Percentiles rank a stretch among this genome's conserved stretches.
phyloP scores from a whole-genome alignment of 257 asterid species.

The Euphrasia confusa region DNA sequence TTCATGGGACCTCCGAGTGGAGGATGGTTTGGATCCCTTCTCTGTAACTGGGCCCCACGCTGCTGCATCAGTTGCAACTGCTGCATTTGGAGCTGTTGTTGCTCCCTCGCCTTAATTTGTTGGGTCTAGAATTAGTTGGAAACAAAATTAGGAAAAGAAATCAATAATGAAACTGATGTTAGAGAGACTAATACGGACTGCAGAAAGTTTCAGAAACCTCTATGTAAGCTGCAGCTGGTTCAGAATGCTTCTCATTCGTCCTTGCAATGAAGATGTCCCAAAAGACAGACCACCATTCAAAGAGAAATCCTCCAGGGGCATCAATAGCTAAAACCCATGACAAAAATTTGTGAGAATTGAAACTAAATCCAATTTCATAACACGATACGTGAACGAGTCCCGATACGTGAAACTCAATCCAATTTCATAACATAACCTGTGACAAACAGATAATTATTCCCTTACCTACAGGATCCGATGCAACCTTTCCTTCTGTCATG shows the following conservation, averaged over 20 bases:
- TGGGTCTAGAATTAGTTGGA: conserved; percentile 54
- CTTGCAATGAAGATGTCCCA: conserved; percentile 98
- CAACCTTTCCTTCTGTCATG: conserved; percentile 91
- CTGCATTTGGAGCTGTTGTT: conserved; percentile 79
- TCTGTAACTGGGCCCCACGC: conserved; percentile 78
- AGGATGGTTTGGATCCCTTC: conserved; percentile 91
- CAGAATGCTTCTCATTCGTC: conserved; percentile 97
- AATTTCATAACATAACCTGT: background rate
- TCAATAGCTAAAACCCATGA: conserved; percentile 64
- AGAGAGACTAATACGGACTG: conserved; percentile 19
- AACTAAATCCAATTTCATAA: background rate
- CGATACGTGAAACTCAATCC: conserved; percentile 18
- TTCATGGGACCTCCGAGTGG: conserved; percentile 81
- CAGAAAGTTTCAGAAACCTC: conserved; percentile 55
- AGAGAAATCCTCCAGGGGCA: conserved; percentile 98
- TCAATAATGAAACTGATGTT: conserved; percentile 3
- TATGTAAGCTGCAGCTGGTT: conserved; percentile 96
- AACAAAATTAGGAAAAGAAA: background rate
- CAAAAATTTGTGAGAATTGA: conserved; percentile 4
- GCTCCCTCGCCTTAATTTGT: conserved; percentile 90
- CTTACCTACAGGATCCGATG: conserved; percentile 86
- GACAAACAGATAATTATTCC: background rate
- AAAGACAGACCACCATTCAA: conserved; percentile 99
- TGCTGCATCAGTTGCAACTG: conserved; percentile 95
- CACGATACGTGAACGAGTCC: background rate